phyloP scores from a whole-genome alignment of 805 yeast species.

The Debaryomyces castellii region DNA sequence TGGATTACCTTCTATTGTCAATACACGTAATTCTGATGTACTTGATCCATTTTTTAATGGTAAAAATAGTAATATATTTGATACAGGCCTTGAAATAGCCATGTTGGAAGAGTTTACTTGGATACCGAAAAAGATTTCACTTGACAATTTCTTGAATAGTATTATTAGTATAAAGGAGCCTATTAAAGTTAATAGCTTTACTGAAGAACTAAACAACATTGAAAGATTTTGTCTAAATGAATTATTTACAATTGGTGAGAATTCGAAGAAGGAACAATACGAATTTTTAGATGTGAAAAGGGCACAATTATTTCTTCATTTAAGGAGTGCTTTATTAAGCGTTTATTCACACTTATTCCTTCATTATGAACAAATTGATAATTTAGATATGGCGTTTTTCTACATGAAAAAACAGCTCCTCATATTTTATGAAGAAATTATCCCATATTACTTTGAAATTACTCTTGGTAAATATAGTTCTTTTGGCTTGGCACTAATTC shows the following conservation, averaged over 20 bases:
- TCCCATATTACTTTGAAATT: constrained; percentile 23
- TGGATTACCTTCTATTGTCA: constrained; percentile 16
- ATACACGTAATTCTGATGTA: constrained; percentile 11
- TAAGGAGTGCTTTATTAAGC: constrained; percentile 10
- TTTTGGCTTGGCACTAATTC: constrained; percentile 32
- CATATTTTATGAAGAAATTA: constrained; percentile 20
- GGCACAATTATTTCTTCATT: constrained; percentile 9
- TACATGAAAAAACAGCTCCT: constrained; percentile 28
- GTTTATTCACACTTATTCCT: constrained; percentile 36
- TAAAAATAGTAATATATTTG: constrained; percentile 13
- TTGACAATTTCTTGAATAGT: constrained; percentile 10
- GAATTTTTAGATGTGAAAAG: constrained; percentile 6
- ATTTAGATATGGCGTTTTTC: constrained; percentile 31
- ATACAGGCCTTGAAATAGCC: constrained; percentile 12
- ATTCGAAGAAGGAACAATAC: neutral
- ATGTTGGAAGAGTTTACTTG: constrained; percentile 9
- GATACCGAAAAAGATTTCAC: constrained; percentile 8
- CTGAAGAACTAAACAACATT: constrained; percentile 6
- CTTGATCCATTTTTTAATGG: constrained; percentile 13
- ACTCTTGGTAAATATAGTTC: neutral
- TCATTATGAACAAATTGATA: constrained; percentile 27
- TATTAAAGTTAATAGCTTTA: constrained; percentile 9
- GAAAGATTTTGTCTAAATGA: constrained; percentile 7
- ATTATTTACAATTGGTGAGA: neutral
- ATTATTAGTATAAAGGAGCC: constrained; percentile 14